Conservation (phyloP, 2,329 filamentous ascomycete genomes). For the Mycogone perniciosa region DNA sequence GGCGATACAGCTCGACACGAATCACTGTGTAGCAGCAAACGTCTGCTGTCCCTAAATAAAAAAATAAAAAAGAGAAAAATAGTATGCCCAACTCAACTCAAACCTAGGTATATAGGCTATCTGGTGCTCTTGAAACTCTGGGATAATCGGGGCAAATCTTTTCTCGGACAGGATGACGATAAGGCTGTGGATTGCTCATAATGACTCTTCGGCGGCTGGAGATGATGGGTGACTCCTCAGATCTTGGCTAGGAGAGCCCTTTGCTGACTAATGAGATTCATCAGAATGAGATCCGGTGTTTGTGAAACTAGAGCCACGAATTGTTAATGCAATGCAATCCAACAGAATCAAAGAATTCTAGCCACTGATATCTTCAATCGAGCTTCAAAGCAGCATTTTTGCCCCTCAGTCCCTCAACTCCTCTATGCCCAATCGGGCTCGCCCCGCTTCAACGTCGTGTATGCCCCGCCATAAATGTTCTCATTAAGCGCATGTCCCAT, state of each 20-base stretch:
- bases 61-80: no score
- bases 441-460: conserved; percentile 23
- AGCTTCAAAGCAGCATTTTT: neutral
- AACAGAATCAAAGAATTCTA: neutral
- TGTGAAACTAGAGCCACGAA: no score
- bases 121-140: no score
- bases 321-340: neutral
- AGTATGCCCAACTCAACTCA: no score
- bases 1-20: no score
- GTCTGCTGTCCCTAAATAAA: no score
- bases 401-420: neutral
- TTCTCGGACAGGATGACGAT: no score
- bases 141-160: no score
- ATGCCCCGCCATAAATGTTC: conserved; percentile 16
- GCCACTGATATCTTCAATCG: neutral
- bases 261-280: neutral
- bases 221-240: neutral
- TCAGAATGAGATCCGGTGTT: neutral
- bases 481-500: conserved; percentile 23
- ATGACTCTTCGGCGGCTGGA: neutral
- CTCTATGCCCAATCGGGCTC: neutral
- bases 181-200: no score
- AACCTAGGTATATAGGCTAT: no score
- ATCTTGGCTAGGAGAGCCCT: neutral
- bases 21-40: no score